Conservation (phyloP, 805 yeast species). For the Kluyveromyces siamensis region DNA sequence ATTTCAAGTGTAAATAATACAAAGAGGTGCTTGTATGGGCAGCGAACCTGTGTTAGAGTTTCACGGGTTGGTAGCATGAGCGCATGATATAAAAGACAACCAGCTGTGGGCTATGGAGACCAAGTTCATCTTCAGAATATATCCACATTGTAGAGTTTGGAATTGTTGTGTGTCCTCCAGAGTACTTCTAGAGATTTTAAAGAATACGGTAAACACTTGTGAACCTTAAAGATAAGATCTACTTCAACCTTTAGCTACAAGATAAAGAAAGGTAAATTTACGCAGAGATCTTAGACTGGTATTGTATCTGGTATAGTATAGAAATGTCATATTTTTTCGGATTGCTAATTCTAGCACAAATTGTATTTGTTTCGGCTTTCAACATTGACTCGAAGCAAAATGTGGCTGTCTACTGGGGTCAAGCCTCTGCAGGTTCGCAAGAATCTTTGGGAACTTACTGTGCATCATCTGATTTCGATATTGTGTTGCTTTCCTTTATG, state of each 20-base stretch:
- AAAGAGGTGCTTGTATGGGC: not conserved
- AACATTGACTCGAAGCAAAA: conserved; percentile 39
- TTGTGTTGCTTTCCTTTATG: conserved; percentile 64
- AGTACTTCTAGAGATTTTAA: not conserved
- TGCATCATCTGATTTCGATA: conserved; percentile 57
- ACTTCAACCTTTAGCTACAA: not conserved
- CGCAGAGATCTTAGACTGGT: too few species aligned
- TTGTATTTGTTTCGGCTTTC: conserved; percentile 19
- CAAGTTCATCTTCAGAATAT: too few species aligned
- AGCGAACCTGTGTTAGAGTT: too few species aligned
- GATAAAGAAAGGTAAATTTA: not conserved
- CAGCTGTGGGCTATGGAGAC: too few species aligned
- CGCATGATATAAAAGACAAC: too few species aligned
- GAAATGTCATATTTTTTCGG: not conserved
- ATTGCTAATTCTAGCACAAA: not conserved
- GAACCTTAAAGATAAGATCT: not conserved
- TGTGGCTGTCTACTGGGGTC: conserved; percentile 87
- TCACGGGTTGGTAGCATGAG: too few species aligned
- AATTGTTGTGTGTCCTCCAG: not conserved
- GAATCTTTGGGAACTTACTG: conserved; percentile 47
- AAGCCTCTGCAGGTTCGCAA: conserved; percentile 60
- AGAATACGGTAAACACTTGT: not conserved
- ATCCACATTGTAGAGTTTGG: too few species aligned
- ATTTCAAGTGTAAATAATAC: not conserved
- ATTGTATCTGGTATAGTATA: not conserved